Conservation (phyloP, 495 filamentous ascomycete genomes). For the Daldinia loculata region DNA sequence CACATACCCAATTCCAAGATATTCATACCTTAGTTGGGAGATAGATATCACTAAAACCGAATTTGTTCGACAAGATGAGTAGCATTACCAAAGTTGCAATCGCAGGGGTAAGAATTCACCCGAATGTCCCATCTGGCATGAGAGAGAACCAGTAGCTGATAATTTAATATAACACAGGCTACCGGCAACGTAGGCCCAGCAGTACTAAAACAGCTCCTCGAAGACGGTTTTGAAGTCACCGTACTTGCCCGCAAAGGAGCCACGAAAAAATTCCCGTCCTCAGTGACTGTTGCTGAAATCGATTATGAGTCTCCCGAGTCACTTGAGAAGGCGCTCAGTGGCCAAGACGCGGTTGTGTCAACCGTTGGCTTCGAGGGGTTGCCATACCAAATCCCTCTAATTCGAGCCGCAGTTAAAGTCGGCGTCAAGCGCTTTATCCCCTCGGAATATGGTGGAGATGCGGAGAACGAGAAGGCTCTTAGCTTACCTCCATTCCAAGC, state of each 20-base stretch:
- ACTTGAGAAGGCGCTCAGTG: constrained; percentile 56
- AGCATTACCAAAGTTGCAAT: constrained; percentile 58
- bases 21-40: neutral
- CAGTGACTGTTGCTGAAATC: constrained; percentile 53
- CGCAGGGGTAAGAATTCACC: constrained; percentile 52
- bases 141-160: neutral
- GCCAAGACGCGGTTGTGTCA: constrained; percentile 64
- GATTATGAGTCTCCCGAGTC: constrained; percentile 61
- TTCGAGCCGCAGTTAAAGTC: constrained; percentile 65
- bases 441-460: constrained; percentile 63
- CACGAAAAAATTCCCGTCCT: constrained; percentile 46
- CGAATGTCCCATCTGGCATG: neutral
- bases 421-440: constrained; percentile 66
- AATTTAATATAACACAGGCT: constrained; percentile 47
- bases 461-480: constrained; percentile 27
- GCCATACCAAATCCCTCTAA: constrained; percentile 54
- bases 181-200: constrained; percentile 50
- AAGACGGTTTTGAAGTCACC: constrained; percentile 64
- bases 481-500: constrained; percentile 48
- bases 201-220: constrained; percentile 60
- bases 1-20: neutral
- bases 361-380: constrained; percentile 48
- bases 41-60: neutral
- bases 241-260: constrained; percentile 58
- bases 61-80: constrained; percentile 45